Conservation (phyloP, 768 basidiomycete species). For the Coprinellus aureogranulatus region DNA sequence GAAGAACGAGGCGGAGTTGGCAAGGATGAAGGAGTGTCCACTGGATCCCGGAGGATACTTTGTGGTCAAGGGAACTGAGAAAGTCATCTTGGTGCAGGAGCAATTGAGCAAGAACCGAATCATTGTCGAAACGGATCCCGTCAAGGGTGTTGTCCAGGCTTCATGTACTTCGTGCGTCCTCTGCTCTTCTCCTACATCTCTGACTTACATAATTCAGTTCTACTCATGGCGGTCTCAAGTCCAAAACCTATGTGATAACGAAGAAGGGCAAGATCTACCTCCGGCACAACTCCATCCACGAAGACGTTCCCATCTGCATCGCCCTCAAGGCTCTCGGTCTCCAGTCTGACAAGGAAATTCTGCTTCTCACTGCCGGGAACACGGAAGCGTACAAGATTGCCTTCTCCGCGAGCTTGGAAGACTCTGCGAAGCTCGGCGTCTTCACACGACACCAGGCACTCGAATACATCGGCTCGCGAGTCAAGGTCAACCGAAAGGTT, state of each 20-base stretch:
- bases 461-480: constrained; percentile 91
- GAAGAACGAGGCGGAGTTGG: constrained; percentile 74
- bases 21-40: constrained; percentile 96
- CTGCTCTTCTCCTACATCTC: background rate
- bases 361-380: constrained; percentile 88
- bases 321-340: constrained; percentile 96
- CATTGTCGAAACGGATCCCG: constrained; percentile 91
- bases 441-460: constrained; percentile 92
- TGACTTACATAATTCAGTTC: constrained; percentile 44
- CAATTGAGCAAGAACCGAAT: constrained; percentile 99
- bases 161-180: constrained; percentile 89
- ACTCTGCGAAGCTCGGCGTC: constrained; percentile 85
- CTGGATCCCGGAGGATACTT: constrained; percentile 99
- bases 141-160: constrained; percentile 88
- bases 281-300: constrained; percentile 95
- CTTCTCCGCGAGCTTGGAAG: constrained; percentile 91
- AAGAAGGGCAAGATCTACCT: constrained; percentile 95
- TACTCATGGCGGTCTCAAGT: constrained; percentile 83
- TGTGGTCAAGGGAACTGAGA: constrained; percentile 98
- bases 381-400: constrained; percentile 82
- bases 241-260: constrained; percentile 95
- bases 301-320: constrained; percentile 94
- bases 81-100: constrained; percentile 98
- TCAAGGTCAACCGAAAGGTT: constrained; percentile 81
- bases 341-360: constrained; percentile 96